A percentile compares a stretch with the other conserved stretches of the same genome.
Evolutionary conservation across 2,329 filamentous ascomycete species (phyloP).

Genomic region (Monilinia vaccinii-corymbosi): DNA sequence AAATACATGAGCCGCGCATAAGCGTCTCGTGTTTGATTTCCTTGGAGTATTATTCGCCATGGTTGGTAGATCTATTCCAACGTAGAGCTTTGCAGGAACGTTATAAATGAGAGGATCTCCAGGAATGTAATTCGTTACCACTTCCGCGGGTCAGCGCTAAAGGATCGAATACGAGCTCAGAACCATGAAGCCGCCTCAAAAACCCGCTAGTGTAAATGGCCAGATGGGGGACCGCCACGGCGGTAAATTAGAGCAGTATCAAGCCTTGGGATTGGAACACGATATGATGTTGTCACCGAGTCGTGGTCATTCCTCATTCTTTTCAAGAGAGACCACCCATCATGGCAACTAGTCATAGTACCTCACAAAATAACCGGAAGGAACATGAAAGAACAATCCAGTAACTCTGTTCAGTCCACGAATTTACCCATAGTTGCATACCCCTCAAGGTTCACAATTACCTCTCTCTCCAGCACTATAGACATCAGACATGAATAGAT

Average conservation of each 20-base stretch:
- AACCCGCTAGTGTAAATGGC: not conserved
- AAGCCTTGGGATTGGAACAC: not conserved
- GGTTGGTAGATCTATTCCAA: not conserved
- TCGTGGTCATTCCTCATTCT: too few species aligned
- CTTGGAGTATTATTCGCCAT: not conserved
- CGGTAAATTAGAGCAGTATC: not conserved
- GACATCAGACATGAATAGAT: not conserved
- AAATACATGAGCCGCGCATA: not conserved
- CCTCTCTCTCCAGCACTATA: too few species aligned
- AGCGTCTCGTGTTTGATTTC: not conserved
- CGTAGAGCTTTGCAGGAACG: not conserved
- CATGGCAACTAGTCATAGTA: too few species aligned
- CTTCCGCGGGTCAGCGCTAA: not conserved
- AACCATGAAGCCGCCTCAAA: not conserved
- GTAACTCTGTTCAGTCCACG: too few species aligned
- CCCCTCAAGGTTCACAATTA: not conserved
- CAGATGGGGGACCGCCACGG: not conserved
- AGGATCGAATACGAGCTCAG: not conserved
- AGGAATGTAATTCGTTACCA: not conserved
- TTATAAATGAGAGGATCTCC: not conserved
- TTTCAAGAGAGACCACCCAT: too few species aligned
- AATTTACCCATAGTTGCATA: too few species aligned
- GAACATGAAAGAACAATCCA: too few species aligned
- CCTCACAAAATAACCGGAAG: too few species aligned
- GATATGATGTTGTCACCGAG: not conserved